Base-by-base conservation (phyloP, 257 asterid genomes). In the Handroanthus guayacan region DNA sequence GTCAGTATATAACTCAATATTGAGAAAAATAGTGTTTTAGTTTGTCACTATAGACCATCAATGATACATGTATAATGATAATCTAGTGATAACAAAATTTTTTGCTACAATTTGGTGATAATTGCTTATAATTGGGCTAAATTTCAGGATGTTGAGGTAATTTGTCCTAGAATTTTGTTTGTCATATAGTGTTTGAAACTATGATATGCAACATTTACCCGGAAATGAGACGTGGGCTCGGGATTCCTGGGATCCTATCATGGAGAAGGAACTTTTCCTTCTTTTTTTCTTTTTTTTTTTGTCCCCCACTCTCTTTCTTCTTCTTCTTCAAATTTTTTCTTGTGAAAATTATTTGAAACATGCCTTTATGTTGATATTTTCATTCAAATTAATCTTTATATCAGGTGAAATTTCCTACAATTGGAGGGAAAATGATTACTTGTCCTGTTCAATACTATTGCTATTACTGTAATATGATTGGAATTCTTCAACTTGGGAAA, bases 331-430 rank as follows among this genome's bases (percentile, higher is more conserved):
- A n/a, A n/a, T n/a, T n/a, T n/a, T n/a, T n/a, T n/a, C n/a, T n/a
- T n/a, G n/a, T n/a, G n/a, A 12, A 61, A 61, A 61, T 61, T 61
- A 36, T 36, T 61, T 13, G 18, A 62, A 62, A 18, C 41, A 58
- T 58, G 12, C 39, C 63, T 57, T 57, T 50, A 1, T n/a, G 4
- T 17, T 50, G 56, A 50, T 17, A 52, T 52, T 52, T 55, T 17
- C 11, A 4, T 3, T 16, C 64, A 58, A 58, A 20, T 12, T 37
- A 36, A 62, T 11, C n/a, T n/a, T n/a, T n/a, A n/a, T n/a, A n/a
- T n/a, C n/a, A n/a, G n/a, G n/a, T 34, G 47, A 62, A 9, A 52
- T 14, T 9, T 9, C 3, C 54, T 9, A 48, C 38, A 57, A 17
- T 16, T 52, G 10, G 34, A 56, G 62, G 2, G n/a, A 9, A 25